phyloP scores from a whole-genome alignment of 768 basidiomycete species.

The Mrakia gelida region DNA sequence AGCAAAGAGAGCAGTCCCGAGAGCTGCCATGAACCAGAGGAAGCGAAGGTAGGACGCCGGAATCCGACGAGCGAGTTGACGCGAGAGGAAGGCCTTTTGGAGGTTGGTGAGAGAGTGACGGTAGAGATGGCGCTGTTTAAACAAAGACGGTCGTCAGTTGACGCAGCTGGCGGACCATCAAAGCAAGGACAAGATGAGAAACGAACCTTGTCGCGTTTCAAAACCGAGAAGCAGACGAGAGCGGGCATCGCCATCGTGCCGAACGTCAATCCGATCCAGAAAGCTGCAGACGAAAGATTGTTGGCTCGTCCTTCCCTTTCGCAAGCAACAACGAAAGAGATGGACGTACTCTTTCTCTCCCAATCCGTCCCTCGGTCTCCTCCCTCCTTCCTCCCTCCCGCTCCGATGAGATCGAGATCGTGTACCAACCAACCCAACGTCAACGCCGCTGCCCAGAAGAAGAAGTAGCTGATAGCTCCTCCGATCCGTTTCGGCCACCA shows the following conservation, averaged over 20 bases:
- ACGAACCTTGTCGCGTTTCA: constrained; percentile 44
- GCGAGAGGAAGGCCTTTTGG: constrained; percentile 41
- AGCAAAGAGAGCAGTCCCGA: constrained; percentile 46
- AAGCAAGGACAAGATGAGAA: background rate
- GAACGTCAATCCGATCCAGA: constrained; percentile 45
- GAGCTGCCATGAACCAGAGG: constrained; percentile 48
- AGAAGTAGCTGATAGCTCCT: constrained; percentile 44
- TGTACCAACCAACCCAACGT: constrained; percentile 38
- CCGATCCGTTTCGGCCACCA: constrained; percentile 41
- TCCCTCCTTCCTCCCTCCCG: constrained; percentile 36
- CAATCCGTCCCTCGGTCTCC: constrained; percentile 43
- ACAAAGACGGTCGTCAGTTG: background rate
- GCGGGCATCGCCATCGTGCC: constrained; percentile 45
- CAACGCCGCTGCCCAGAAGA: constrained; percentile 42
- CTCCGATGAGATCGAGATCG: constrained; percentile 41
- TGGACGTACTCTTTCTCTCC: constrained; percentile 42
- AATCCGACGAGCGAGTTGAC: constrained; percentile 43
- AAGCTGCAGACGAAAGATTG: constrained; percentile 38
- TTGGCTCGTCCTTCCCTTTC: background rate
- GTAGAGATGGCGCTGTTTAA: constrained; percentile 41
- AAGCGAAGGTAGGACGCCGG: constrained; percentile 48
- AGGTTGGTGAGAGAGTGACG: constrained; percentile 37
- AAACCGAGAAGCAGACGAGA: constrained; percentile 47
- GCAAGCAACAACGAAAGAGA: background rate
- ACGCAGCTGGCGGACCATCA: background rate